A percentile compares a stretch with the other conserved stretches of the same genome.
These are phyloP conservation scores for Chimonanthus salicifolius DNA, from an alignment of 164 flowering plant genomes.

Conservation along the genomic window DNA sequence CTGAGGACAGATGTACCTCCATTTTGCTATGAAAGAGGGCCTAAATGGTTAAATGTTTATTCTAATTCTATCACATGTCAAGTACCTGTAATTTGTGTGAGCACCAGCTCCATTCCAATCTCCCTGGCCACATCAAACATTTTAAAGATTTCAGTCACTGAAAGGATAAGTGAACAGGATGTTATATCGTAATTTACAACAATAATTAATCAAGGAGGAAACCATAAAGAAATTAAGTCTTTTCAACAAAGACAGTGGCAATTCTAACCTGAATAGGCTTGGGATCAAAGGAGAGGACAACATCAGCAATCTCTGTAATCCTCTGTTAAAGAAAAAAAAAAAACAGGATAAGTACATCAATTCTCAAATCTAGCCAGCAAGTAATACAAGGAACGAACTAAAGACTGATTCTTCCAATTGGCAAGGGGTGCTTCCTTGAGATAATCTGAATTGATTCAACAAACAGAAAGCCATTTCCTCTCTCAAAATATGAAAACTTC, in stretches of 20 bases:
- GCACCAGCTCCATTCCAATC: slow-evolving; percentile 55
- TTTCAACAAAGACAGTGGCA: background rate
- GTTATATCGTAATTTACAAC: too few species aligned
- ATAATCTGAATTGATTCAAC: too few species aligned
- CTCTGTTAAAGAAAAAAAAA: slow-evolving; percentile 13
- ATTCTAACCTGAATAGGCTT: slow-evolving; percentile 28
- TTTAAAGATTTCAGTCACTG: too few species aligned
- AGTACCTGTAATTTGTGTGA: slow-evolving; percentile 36
- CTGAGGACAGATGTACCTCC: background rate
- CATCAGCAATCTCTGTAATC: slow-evolving; percentile 40
- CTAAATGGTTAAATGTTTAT: background rate
- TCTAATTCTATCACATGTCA: background rate
- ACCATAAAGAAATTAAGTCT: background rate
- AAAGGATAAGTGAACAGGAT: too few species aligned
- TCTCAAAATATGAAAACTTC: background rate
- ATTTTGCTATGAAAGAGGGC: background rate
- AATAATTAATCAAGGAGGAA: too few species aligned
- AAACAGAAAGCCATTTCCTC: too few species aligned
- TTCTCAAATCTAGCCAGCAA: too few species aligned
- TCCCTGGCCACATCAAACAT: slow-evolving; percentile 12
- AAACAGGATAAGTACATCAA: too few species aligned
- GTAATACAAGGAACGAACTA: too few species aligned
- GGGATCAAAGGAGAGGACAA: slow-evolving; percentile 36
- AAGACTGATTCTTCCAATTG: too few species aligned
- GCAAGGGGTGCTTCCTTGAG: too few species aligned